Evolutionary conservation across 140 eudicot species (phyloP).

Genomic region (Oenanthe javanica): DNA sequence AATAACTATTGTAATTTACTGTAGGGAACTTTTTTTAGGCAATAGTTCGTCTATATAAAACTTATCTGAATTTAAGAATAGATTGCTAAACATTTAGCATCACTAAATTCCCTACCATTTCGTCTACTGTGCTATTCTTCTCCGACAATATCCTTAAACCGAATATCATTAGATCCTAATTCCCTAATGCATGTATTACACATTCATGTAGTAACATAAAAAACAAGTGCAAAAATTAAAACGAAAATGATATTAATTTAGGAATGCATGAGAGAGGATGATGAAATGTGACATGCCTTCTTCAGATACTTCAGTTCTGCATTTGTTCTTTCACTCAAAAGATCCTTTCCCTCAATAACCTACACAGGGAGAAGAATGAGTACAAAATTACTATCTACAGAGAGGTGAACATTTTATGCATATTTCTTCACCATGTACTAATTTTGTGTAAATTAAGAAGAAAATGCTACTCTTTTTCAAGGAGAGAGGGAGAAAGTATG

Average conservation of each 20-base stretch:
- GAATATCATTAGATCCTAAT: background rate
- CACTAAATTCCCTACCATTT: background rate
- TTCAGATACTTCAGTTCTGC: conserved; percentile 75
- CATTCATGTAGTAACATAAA: background rate
- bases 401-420: background rate
- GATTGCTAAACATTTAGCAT: background rate
- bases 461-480: background rate
- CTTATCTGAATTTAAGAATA: background rate
- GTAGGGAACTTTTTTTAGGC: background rate
- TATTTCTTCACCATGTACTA: background rate
- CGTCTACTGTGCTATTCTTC: background rate
- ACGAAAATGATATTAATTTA: background rate
- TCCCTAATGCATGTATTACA: background rate
- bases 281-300: conserved; percentile 42
- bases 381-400: background rate
- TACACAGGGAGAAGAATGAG: conserved; percentile 19
- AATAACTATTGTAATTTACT: too few species aligned
- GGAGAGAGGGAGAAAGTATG: background rate
- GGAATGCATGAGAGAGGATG: background rate
- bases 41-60: background rate
- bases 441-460: background rate
- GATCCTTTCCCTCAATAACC: conserved; percentile 88
- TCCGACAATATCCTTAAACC: background rate
- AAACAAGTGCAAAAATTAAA: background rate
- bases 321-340: conserved; percentile 85